Conservation (phyloP, 495 filamentous ascomycete species). For the Lentithecium fluviatile region DNA sequence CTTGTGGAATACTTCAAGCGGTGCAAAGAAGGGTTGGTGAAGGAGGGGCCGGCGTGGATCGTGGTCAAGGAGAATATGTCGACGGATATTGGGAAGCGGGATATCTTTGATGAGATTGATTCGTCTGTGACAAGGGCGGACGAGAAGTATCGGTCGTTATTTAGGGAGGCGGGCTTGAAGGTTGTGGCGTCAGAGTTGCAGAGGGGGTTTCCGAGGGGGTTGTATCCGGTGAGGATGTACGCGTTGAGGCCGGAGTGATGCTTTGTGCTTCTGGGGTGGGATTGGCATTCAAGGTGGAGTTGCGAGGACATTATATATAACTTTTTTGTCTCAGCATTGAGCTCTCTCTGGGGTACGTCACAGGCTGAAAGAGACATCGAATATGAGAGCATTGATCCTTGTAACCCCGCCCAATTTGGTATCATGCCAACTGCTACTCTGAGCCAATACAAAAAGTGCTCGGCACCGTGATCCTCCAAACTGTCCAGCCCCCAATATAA, state of each 20-base stretch:
- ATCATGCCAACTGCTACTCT: no score
- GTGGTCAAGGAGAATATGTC: constrained; percentile 88
- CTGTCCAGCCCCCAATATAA: not conserved
- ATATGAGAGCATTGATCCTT: not conserved
- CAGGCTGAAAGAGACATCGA: not conserved
- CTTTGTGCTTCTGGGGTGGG: no score
- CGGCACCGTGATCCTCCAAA: no score
- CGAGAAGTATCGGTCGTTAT: constrained; percentile 65
- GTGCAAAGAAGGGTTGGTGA: constrained; percentile 56
- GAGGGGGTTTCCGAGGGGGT: constrained; percentile 50
- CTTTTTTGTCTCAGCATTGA: not conserved
- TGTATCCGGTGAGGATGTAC: constrained; percentile 43
- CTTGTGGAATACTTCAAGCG: constrained; percentile 65
- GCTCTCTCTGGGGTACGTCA: no score
- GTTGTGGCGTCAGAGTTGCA: constrained; percentile 73
- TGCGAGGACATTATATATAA: not conserved
- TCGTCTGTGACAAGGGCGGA: constrained; percentile 77
- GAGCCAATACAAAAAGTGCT: no score
- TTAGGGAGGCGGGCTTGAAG: constrained; percentile 64
- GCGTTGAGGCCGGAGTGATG: constrained; percentile 34
- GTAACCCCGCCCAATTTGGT: no score
- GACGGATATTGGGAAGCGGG: constrained; percentile 52
- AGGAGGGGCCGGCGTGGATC: constrained; percentile 51
- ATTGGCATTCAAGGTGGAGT: not conserved
- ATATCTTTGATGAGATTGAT: constrained; percentile 76